These are phyloP conservation scores for Echinochloa phyllopogon DNA, from an alignment of 176 grass and related monocot species.

Conservation along the genomic window DNA sequence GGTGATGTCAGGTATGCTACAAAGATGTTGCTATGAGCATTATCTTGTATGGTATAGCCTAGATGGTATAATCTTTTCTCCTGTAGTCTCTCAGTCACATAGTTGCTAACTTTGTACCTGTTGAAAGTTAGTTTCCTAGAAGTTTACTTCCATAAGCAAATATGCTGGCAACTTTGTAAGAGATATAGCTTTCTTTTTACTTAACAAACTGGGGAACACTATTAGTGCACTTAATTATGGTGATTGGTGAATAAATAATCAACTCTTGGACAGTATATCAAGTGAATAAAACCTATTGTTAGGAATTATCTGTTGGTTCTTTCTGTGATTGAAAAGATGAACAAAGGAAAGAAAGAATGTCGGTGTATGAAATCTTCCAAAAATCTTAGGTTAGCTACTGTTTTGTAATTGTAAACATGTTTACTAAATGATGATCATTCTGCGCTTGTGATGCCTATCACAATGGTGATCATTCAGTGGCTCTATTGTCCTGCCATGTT, in stretches of 20 bases:
- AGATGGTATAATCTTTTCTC: conserved; percentile 6
- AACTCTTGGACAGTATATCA: neutral
- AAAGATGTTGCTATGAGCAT: neutral
- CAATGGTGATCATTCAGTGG: neutral
- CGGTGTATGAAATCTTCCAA: conserved; percentile 1
- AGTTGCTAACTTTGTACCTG: neutral
- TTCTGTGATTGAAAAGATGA: neutral
- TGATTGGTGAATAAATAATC: neutral
- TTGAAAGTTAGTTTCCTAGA: conserved; percentile 4
- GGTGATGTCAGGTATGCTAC: conserved; percentile 74
- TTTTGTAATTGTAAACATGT: neutral
- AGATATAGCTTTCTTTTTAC: conserved; percentile 10
- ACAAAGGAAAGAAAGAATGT: neutral
- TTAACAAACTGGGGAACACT: neutral
- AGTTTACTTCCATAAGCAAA: conserved; percentile 1
- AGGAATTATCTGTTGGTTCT: neutral
- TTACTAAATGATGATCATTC: neutral
- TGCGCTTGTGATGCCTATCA: neutral
- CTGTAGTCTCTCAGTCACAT: neutral
- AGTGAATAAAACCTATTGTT: conserved; percentile 18
- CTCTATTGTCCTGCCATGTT: neutral
- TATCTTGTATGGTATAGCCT: neutral
- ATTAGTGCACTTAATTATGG: conserved; percentile 3
- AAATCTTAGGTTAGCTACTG: neutral
- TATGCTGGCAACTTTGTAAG: neutral